Evolutionary conservation across 1,284 basidiomycete genomes (phyloP).

Genomic region (Inonotus hispidus): DNA sequence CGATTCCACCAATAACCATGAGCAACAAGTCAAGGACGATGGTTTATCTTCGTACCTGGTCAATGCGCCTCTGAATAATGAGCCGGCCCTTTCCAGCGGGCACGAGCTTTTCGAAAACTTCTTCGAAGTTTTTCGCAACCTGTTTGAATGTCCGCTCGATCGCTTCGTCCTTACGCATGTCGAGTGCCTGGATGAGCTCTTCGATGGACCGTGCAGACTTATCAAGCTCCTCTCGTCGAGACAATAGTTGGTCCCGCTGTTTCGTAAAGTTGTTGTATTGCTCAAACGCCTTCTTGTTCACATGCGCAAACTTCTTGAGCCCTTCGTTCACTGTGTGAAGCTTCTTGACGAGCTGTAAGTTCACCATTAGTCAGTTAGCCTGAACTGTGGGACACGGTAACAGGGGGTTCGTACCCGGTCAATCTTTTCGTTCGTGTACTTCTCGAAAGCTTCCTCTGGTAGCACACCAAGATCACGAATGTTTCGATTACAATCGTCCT

Average conservation of each 20-base stretch:
- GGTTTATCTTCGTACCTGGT: constrained; percentile 53
- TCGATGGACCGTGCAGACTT: constrained; percentile 86
- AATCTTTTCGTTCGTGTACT: constrained; percentile 79
- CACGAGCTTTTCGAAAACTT: constrained; percentile 97
- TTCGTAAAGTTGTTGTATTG: constrained; percentile 98
- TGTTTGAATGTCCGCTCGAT: constrained; percentile 98
- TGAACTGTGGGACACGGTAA: background rate
- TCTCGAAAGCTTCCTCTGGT: constrained; percentile 96
- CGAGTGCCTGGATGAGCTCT: constrained; percentile 92
- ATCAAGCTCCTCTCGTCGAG: constrained; percentile 87
- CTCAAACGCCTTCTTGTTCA: constrained; percentile 99
- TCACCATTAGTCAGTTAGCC: background rate
- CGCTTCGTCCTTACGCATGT: constrained; percentile 97
- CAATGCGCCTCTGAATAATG: constrained; percentile 87
- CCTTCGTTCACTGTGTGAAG: constrained; percentile 88
- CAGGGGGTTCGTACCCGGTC: constrained; percentile 61
- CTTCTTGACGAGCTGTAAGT: constrained; percentile 75
- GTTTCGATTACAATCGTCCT: constrained; percentile 90
- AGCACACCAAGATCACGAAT: constrained; percentile 95
- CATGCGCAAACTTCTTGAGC: constrained; percentile 94
- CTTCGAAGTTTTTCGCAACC: constrained; percentile 93
- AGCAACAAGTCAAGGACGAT: background rate
- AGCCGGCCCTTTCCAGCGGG: constrained; percentile 88
- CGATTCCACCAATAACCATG: background rate
- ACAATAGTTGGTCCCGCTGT: constrained; percentile 87